phyloP scores from a whole-genome alignment of 192 early-diverging fungal species.

The Coemansia sp. region DNA sequence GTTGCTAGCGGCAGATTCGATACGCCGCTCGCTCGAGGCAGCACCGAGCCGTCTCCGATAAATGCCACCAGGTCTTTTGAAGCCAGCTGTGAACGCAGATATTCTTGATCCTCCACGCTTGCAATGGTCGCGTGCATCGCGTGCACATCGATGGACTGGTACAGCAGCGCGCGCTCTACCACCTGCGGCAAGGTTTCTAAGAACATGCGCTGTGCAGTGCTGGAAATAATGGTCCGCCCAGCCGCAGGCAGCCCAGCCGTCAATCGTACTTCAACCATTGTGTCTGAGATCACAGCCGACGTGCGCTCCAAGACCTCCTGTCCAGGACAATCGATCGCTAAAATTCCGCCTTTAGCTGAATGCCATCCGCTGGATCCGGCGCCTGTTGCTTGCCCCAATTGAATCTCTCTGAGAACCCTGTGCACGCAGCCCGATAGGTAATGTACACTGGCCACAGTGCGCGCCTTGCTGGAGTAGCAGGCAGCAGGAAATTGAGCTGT shows the following conservation, averaged over 20 bases:
- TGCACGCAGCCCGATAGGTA: constrained; percentile 39
- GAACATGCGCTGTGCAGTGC: constrained; percentile 36
- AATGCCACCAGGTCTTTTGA: constrained; percentile 45
- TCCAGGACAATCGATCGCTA: constrained; percentile 48
- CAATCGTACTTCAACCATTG: constrained; percentile 44
- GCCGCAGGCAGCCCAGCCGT: constrained; percentile 48
- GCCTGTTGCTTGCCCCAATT: neutral
- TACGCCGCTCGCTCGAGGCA: constrained; percentile 52
- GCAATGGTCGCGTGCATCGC: constrained; percentile 28
- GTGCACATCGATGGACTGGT: constrained; percentile 13
- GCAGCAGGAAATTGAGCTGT: constrained; percentile 26
- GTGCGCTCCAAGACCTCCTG: constrained; percentile 56
- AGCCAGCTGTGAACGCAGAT: constrained; percentile 35
- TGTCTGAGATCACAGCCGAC: constrained; percentile 22
- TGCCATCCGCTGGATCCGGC: constrained; percentile 23
- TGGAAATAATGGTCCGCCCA: constrained; percentile 50
- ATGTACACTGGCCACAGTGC: constrained; percentile 39
- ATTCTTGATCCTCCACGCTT: constrained; percentile 53
- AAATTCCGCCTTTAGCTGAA: constrained; percentile 29
- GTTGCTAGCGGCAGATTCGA: constrained; percentile 43
- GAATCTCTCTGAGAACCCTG: neutral
- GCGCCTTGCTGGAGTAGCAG: constrained; percentile 20
- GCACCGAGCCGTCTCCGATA: constrained; percentile 51
- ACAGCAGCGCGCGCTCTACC: constrained; percentile 26
- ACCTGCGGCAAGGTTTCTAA: constrained; percentile 36